Evolutionary conservation across 2,329 filamentous ascomycete species (phyloP).

Genomic region (Cytospora chrysosperma): DNA sequence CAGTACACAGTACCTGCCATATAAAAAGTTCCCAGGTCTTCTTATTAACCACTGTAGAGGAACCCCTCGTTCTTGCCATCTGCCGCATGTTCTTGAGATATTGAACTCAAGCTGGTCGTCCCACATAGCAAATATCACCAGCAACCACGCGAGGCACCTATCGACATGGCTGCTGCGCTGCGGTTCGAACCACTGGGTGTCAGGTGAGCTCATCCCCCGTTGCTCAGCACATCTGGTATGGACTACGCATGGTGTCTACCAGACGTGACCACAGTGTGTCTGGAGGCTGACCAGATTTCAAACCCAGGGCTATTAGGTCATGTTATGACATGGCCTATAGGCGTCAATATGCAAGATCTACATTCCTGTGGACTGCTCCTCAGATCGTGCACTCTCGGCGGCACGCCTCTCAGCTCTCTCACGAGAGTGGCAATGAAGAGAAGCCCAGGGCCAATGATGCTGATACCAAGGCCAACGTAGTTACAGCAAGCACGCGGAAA

Average conservation of each 20-base stretch:
- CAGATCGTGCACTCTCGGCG: background rate
- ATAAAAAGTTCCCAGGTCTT: too few relatives aligned
- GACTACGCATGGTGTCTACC: too few relatives aligned
- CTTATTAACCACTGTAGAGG: too few relatives aligned
- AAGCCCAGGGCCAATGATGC: background rate
- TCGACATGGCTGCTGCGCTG: background rate
- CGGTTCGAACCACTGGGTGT: background rate
- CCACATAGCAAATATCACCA: background rate
- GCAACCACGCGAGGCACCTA: background rate
- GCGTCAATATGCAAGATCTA: background rate
- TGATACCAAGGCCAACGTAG: too few relatives aligned
- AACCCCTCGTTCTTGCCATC: too few relatives aligned
- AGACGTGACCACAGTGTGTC: background rate
- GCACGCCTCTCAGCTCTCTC: constrained; percentile 2
- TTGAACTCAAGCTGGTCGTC: background rate
- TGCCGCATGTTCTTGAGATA: too few relatives aligned
- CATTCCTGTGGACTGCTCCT: background rate
- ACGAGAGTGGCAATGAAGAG: background rate
- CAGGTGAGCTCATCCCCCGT: constrained; percentile 4
- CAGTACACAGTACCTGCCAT: background rate
- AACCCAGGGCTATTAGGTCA: background rate
- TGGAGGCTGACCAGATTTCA: background rate
- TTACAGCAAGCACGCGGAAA: background rate
- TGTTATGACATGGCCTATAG: background rate
- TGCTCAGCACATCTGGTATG: background rate